Evolutionary conservation across 371 early-diverging fungal genomes (phyloP).

Genomic region (Mucor circinelloides): DNA sequence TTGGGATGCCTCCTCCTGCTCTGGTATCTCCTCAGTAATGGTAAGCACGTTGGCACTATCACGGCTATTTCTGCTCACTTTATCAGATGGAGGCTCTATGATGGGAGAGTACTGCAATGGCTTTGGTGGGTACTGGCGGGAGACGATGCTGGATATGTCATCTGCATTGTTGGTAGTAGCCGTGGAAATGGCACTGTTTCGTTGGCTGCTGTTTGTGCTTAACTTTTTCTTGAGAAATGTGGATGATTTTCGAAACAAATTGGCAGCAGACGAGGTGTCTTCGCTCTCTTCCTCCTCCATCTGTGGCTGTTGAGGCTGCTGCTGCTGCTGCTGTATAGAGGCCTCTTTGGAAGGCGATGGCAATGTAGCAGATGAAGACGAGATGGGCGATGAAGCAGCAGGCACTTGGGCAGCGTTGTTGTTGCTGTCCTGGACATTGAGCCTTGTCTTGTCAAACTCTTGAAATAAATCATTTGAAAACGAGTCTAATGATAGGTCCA

Average conservation of each 20-base stretch:
- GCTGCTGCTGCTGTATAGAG: neutral
- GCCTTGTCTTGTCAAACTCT: conserved; percentile 30
- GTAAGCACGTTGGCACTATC: neutral
- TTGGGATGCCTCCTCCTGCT: neutral
- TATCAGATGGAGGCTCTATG: conserved; percentile 26
- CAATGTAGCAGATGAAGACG: conserved; percentile 10
- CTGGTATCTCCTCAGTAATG: neutral
- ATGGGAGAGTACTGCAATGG: conserved; percentile 38
- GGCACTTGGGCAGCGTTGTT: neutral
- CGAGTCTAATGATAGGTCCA: conserved; percentile 26
- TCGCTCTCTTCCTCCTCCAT: neutral
- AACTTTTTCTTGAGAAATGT: conserved; percentile 12
- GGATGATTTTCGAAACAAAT: conserved; percentile 16
- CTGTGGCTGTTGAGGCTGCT: neutral
- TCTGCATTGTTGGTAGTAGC: conserved; percentile 12
- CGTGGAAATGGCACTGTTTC: conserved; percentile 6
- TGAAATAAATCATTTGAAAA: conserved; percentile 34
- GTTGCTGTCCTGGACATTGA: neutral
- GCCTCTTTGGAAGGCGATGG: neutral
- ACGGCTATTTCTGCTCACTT: neutral
- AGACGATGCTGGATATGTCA: conserved; percentile 9
- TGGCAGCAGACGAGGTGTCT: neutral
- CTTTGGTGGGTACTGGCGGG: conserved; percentile 37
- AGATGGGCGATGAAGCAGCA: neutral
- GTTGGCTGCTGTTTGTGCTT: conserved; percentile 1